A percentile compares a stretch with the other conserved stretches of the same genome.
Evolutionary conservation across 1,284 basidiomycete genomes (phyloP).

Genomic region (Fomitopsis palustris): DNA sequence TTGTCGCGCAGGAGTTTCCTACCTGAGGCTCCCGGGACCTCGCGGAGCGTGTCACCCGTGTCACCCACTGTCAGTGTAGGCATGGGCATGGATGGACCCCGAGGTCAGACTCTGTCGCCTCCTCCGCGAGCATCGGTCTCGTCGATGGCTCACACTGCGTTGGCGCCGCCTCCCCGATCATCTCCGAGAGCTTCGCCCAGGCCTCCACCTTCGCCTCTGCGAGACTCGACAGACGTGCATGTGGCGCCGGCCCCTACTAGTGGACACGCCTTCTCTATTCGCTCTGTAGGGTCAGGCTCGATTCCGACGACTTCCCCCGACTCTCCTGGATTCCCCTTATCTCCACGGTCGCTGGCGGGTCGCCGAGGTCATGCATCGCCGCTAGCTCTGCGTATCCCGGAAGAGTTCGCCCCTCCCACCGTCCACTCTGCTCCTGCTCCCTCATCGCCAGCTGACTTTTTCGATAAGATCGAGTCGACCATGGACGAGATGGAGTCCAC

Average conservation of each 20-base stretch:
- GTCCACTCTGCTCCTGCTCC: constrained; percentile 50
- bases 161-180: constrained; percentile 54
- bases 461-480: constrained; percentile 65
- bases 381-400: constrained; percentile 26
- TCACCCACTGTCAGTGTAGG: constrained; percentile 7
- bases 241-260: not conserved
- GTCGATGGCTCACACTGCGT: constrained; percentile 34
- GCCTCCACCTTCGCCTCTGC: not conserved
- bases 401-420: constrained; percentile 15
- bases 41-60: constrained; percentile 16
- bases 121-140: constrained; percentile 45
- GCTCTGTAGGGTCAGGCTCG: not conserved
- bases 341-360: constrained; percentile 19
- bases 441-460: constrained; percentile 65
- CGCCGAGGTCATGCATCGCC: constrained; percentile 20
- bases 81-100: constrained; percentile 20
- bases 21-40: constrained; percentile 24
- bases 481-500: constrained; percentile 67
- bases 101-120: constrained; percentile 47
- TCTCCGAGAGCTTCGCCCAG: constrained; percentile 31
- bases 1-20: constrained; percentile 28
- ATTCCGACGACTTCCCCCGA: not conserved
- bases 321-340: not conserved
- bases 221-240: not conserved
- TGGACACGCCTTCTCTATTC: not conserved